Conservation (phyloP, 2,329 filamentous ascomycete species). For the Aschersonia sp. region DNA sequence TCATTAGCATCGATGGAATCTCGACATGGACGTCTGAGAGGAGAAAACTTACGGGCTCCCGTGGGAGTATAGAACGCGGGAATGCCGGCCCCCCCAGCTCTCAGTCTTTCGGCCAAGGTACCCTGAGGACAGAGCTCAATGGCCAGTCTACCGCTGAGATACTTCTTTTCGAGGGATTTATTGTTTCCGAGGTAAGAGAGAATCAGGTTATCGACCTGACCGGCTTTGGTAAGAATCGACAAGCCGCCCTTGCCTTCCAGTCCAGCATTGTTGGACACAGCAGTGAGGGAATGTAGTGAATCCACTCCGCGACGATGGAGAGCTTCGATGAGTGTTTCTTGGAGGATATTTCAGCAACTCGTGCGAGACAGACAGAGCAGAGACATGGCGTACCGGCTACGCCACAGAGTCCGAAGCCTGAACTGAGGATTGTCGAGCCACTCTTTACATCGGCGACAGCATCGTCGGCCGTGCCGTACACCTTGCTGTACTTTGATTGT, state of each 20-base stretch:
- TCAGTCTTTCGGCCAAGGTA: constrained; percentile 56
- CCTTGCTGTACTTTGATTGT: constrained; percentile 26
- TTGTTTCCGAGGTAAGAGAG: constrained; percentile 67
- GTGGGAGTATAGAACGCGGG: constrained; percentile 73
- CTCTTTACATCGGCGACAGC: constrained; percentile 59
- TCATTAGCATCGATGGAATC: not conserved
- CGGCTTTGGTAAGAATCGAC: constrained; percentile 51
- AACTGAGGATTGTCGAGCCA: constrained; percentile 57
- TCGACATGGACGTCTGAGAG: no score
- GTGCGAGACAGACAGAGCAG: not conserved
- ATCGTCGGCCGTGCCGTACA: constrained; percentile 43
- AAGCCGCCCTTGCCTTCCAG: constrained; percentile 54
- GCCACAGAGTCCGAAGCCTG: constrained; percentile 72
- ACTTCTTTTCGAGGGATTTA: constrained; percentile 61
- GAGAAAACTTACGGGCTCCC: constrained; percentile 38
- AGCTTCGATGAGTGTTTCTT: constrained; percentile 59
- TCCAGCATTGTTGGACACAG: constrained; percentile 72
- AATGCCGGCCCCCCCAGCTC: constrained; percentile 62
- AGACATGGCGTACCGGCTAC: constrained; percentile 42
- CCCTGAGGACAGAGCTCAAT: constrained; percentile 68
- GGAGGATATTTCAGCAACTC: constrained; percentile 4
- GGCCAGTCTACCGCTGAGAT: constrained; percentile 58
- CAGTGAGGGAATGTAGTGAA: constrained; percentile 53
- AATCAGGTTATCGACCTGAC: constrained; percentile 59
- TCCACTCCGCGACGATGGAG: constrained; percentile 46